Evolutionary conservation across 1,284 basidiomycete species (phyloP).

Genomic region (Ustilago hordei): DNA sequence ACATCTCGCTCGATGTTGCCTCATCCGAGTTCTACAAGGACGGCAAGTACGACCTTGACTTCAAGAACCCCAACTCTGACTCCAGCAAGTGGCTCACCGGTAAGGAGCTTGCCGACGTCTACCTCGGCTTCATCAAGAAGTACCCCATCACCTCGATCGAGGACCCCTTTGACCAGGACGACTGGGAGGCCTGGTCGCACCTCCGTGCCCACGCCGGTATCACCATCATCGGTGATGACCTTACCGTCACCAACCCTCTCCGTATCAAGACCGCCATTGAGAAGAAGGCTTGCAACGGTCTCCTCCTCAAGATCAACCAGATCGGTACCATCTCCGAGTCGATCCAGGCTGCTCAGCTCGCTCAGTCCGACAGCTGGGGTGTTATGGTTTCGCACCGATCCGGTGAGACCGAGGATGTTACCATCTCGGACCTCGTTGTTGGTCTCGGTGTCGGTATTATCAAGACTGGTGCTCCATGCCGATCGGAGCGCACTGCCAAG

Average conservation of each 20-base stretch:
- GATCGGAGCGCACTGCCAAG: conserved; percentile 89
- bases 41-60: conserved; percentile 99
- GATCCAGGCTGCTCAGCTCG: conserved; percentile 94
- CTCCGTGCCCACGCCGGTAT: conserved; percentile 75
- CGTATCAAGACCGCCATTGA: conserved; percentile 99
- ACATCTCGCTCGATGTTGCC: conserved; percentile 98
- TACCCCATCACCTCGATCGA: conserved; percentile 81
- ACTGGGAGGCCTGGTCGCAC: conserved; percentile 97
- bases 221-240: conserved; percentile 94
- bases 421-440: conserved; percentile 96
- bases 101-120: conserved; percentile 90
- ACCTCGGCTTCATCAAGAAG: conserved; percentile 74
- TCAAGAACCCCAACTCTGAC: conserved; percentile 99
- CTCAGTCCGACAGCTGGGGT: conserved; percentile 97
- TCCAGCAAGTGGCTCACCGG: conserved; percentile 93
- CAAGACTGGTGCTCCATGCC: conserved; percentile 96
- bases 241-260: conserved; percentile 97
- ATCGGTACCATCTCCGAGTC: conserved; percentile 99
- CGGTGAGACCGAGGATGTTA: conserved; percentile 77
- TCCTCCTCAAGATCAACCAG: conserved; percentile 93
- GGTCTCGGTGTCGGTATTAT: conserved; percentile 94
- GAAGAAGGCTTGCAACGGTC: conserved; percentile 99
- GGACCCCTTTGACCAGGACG: conserved; percentile 99
- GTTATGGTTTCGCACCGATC: conserved; percentile 99
- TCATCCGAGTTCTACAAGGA: conserved; percentile 99